Base-by-base conservation (phyloP, 2,329 filamentous ascomycete genomes). In the Clonostachys sp. region DNA sequence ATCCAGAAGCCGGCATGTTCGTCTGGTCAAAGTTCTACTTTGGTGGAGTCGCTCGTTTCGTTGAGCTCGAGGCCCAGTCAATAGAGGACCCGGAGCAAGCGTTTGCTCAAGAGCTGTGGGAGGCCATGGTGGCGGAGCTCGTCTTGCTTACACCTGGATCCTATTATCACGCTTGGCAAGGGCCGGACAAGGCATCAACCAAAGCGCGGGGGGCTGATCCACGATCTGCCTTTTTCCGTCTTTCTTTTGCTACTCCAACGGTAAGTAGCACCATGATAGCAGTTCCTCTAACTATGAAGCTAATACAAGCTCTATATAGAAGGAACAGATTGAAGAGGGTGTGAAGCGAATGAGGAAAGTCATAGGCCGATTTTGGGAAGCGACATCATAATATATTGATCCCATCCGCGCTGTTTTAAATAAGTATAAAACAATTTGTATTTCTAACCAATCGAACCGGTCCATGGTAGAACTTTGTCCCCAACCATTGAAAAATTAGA, bases 161-260 rank as follows among this genome's bases (percentile, higher is more conserved):
- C 3, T 63, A 63, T 39, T 63, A 63, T 44, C 56, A 61, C 34
- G 56, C 60, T 1, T 63, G 60, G 60, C 57, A 63, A 38, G 61
- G 60, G 2, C 13, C 45, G 4, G 55, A 57, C 13, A 58, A 55
- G 48, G 50, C 45, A 6, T 58, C 53, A 2, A 60, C 59, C 3
- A 55, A 53, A 13, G 56, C 54, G 2, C 46, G 57, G 1, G 56
- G 53, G 10, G 57, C 52, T 5, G 56, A 61, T 5, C 43, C 57
- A 3, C 46, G 34, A 4, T 56, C 54, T 3, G 53, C 57, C 5
- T 50, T 59, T 36, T 62, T 62, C 45, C 51, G 60, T 10, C 51
- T 62, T 33, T 57, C 59, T 9, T 62, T 62, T 34, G 55, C 60
- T 4, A 58, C 52, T 12, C 52, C 57, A 14, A 60, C 57, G 42